Percentiles rank a stretch among this genome's conserved stretches.
phyloP scores from a whole-genome alignment of 2,329 filamentous ascomycete species.

The Alternaria sp. region DNA sequence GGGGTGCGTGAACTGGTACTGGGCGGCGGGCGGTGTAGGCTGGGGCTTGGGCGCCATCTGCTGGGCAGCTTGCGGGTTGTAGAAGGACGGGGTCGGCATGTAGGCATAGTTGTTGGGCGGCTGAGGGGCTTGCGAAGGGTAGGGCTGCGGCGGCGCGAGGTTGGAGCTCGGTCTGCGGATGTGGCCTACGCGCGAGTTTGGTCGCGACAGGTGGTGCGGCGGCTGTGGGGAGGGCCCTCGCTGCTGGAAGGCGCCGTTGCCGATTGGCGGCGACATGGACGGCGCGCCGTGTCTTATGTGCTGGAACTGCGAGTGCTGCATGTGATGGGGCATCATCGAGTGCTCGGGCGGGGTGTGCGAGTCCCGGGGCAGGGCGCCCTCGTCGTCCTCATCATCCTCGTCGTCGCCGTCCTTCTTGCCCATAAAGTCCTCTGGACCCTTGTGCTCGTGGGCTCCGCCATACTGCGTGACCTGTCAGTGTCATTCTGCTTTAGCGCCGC shows the following conservation, averaged over 20 bases:
- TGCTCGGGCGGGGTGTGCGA: slow-evolving; percentile 70
- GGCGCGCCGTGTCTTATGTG: slow-evolving; percentile 83
- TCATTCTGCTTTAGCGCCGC: slow-evolving; percentile 30
- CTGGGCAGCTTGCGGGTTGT: slow-evolving; percentile 68
- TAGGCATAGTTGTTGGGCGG: slow-evolving; percentile 76
- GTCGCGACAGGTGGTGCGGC: slow-evolving; percentile 70
- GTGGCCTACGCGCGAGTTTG: slow-evolving; percentile 76
- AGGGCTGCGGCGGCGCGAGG: slow-evolving; percentile 69
- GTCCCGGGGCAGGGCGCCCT: slow-evolving; percentile 71
- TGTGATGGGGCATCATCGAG: slow-evolving; percentile 56
- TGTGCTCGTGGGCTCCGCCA: slow-evolving; percentile 92
- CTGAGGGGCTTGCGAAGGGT: slow-evolving; percentile 67
- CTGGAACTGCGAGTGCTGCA: slow-evolving; percentile 68
- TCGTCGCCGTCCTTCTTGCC: slow-evolving; percentile 74
- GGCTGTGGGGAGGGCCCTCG: slow-evolving; percentile 85
- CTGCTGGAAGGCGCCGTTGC: slow-evolving; percentile 71
- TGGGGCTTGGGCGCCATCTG: slow-evolving; percentile 54
- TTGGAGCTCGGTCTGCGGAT: slow-evolving; percentile 76
- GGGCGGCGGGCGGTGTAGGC: slow-evolving; percentile 49
- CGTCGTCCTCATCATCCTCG: slow-evolving; percentile 75
- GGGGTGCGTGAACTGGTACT: slow-evolving; percentile 54
- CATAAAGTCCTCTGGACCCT: slow-evolving; percentile 90
- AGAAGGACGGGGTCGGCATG: slow-evolving; percentile 84
- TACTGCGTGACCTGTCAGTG: slow-evolving; percentile 65
- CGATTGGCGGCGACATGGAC: slow-evolving; percentile 86